These are phyloP conservation scores for Miscanthus lutarioriparius DNA, from an alignment of 176 grass and related monocot species.

Conservation along the genomic window DNA sequence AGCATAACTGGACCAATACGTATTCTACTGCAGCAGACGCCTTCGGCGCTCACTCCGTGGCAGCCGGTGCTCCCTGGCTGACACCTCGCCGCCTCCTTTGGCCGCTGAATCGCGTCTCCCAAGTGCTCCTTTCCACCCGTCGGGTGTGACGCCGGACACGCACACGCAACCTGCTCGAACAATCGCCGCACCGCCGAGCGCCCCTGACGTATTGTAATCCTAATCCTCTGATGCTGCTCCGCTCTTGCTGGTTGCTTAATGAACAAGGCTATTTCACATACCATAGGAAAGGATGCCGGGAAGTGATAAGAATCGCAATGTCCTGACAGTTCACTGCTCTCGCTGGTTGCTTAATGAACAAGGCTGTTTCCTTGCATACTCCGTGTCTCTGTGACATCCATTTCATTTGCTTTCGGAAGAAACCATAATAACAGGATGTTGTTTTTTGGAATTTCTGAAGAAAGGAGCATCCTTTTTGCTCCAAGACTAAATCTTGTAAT, in stretches of 20 bases:
- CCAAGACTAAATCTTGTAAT: background rate
- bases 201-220: background rate
- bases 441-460: background rate
- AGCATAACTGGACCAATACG: no score
- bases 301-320: background rate
- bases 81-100: background rate
- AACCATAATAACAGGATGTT: background rate
- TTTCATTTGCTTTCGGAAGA: background rate
- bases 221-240: background rate
- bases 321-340: background rate
- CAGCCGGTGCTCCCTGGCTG: no score
- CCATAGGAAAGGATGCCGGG: background rate
- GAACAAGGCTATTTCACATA: no score
- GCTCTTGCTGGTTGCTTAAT: no score
- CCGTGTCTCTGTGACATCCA: background rate
- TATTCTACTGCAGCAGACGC: no score
- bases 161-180: background rate
- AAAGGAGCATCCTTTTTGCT: background rate
- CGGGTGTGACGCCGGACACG: background rate
- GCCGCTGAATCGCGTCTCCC: background rate
- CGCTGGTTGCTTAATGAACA: background rate
- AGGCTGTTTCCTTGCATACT: background rate
- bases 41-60: no score
- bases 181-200: background rate
- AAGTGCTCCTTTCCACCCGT: background rate